phyloP scores from a whole-genome alignment of 2,329 filamentous ascomycete species.

The Magnaporthiopsis rhizophila region DNA sequence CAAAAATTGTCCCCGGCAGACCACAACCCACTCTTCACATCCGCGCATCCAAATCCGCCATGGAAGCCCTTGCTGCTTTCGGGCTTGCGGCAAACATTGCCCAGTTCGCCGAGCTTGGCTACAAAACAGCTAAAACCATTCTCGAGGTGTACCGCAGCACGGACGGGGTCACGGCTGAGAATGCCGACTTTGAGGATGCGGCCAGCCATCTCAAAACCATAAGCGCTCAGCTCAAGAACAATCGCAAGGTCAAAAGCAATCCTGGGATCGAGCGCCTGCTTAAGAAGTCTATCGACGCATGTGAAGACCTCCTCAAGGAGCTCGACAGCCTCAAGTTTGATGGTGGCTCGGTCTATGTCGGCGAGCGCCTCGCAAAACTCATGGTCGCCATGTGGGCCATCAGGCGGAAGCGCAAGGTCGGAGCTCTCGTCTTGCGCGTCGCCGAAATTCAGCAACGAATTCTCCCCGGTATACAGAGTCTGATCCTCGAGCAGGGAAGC shows the following conservation, averaged over 20 bases:
- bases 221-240: background rate
- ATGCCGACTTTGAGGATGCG: background rate
- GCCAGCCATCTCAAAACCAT: background rate
- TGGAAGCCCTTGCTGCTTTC: background rate
- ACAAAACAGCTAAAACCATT: background rate
- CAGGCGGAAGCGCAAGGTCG: conserved; percentile 1
- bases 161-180: background rate
- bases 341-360: background rate
- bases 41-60: background rate
- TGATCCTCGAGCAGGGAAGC: background rate
- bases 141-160: background rate
- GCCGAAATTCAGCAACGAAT: background rate
- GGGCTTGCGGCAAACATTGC: background rate
- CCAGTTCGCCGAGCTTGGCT: conserved; percentile 1
- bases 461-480: background rate
- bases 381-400: background rate
- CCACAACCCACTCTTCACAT: too few species aligned
- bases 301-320: background rate
- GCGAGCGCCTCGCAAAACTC: background rate
- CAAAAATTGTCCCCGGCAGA: too few species aligned
- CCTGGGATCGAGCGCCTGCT: background rate
- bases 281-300: background rate
- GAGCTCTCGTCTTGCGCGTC: background rate
- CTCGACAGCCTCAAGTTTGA: background rate
- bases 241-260: background rate